Percentiles rank a stretch among this genome's conserved stretches.
phyloP scores from a whole-genome alignment of 805 yeast genomes.

The Wickerhamiella dianesei region DNA sequence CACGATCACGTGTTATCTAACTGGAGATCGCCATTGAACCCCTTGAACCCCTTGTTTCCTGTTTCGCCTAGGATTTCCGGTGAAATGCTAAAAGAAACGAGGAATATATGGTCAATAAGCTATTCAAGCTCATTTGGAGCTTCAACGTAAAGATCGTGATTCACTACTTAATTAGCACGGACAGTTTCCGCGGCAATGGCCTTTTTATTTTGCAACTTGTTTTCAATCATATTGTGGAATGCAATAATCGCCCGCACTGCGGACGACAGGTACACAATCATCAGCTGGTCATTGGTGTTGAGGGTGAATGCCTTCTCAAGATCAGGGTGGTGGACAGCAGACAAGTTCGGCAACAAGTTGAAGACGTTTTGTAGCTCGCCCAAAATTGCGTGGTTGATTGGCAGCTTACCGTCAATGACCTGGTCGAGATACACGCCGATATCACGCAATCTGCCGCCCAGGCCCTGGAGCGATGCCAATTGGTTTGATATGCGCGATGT shows the following conservation, averaged over 20 bases:
- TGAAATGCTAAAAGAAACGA: too few relatives aligned
- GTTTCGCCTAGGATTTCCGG: too few relatives aligned
- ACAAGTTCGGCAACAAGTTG: constrained; percentile 76
- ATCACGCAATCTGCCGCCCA: constrained; percentile 63
- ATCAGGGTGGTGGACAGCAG: constrained; percentile 20
- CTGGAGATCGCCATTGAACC: too few relatives aligned
- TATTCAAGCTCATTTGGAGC: too few relatives aligned
- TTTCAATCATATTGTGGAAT: constrained; percentile 91
- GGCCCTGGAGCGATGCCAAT: constrained; percentile 73
- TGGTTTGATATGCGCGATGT: constrained; percentile 81
- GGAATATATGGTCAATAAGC: too few relatives aligned
- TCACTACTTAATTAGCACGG: neutral
- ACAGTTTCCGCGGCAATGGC: constrained; percentile 5
- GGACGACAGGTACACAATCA: constrained; percentile 82
- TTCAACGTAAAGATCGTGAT: too few relatives aligned
- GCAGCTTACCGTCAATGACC: constrained; percentile 57
- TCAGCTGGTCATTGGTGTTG: constrained; percentile 90
- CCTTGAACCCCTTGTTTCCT: too few relatives aligned
- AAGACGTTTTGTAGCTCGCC: constrained; percentile 92
- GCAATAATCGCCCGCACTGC: constrained; percentile 90
- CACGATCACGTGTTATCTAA: too few relatives aligned
- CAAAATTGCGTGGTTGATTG: constrained; percentile 77
- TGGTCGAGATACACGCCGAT: constrained; percentile 66
- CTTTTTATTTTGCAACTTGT: constrained; percentile 73
- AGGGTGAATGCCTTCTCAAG: constrained; percentile 72